These are phyloP conservation scores for Aspergillus sp. DNA, from an alignment of 2,329 filamentous ascomycete genomes.

Conservation along the genomic window DNA sequence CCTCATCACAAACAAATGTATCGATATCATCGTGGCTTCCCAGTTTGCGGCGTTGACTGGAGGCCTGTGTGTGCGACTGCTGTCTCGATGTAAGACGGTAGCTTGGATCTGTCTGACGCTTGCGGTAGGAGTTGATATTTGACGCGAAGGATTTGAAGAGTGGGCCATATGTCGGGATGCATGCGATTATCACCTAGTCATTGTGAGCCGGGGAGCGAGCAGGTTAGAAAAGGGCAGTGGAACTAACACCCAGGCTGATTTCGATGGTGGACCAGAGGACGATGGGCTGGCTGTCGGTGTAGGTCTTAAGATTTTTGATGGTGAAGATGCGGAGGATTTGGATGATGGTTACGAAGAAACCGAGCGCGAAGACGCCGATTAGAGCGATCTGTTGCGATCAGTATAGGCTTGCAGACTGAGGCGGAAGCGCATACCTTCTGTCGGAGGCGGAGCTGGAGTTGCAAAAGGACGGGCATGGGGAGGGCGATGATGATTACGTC, in stretches of 20 bases:
- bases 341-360: conserved; percentile 52
- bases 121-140: conserved; percentile 16
- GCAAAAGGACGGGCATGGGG: conserved; percentile 22
- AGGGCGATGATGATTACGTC: conserved; percentile 24
- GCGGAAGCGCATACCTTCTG: conserved; percentile 13
- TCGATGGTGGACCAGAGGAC: conserved; percentile 50
- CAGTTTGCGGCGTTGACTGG: not conserved
- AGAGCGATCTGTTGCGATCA: conserved; percentile 36
- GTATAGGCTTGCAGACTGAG: not conserved
- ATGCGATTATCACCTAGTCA: conserved; percentile 37
- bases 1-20: not conserved
- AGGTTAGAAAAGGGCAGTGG: not conserved
- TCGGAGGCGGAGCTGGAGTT: conserved; percentile 12
- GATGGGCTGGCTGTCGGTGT: conserved; percentile 43
- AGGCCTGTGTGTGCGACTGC: not conserved
- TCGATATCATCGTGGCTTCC: not conserved
- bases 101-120: conserved; percentile 2
- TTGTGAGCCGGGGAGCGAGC: not conserved
- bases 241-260: conserved; percentile 39
- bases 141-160: conserved; percentile 29
- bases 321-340: conserved; percentile 53
- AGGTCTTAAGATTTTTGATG: conserved; percentile 44
- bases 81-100: not conserved
- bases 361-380: conserved; percentile 46
- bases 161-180: conserved; percentile 45